Evolutionary conservation across 768 basidiomycete species (phyloP).

Genomic region (Pleurotus giganteus): DNA sequence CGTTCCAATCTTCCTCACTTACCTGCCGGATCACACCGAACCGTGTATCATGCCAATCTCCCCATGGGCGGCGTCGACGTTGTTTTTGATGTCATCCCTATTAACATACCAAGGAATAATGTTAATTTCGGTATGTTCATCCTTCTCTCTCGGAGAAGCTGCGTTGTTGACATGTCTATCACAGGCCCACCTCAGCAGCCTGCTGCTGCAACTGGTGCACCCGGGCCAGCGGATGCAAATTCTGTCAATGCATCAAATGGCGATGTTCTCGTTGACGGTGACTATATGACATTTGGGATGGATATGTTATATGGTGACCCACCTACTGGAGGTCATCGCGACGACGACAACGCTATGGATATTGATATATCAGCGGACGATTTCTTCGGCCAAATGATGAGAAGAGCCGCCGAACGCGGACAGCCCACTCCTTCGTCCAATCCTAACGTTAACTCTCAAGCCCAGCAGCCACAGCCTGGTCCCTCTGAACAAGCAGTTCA

Average conservation of each 20-base stretch:
- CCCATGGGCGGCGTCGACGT: slow-evolving; percentile 7
- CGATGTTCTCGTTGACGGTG: slow-evolving; percentile 14
- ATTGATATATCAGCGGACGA: not conserved
- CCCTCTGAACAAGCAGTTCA: no score
- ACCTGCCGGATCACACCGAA: not conserved
- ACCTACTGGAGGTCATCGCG: not conserved
- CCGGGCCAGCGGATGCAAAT: not conserved
- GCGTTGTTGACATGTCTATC: no score
- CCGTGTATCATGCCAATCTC: slow-evolving; percentile 3
- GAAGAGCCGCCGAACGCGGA: no score
- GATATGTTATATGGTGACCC: slow-evolving; percentile 31
- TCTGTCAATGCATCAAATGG: not conserved
- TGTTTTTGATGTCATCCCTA: slow-evolving; percentile 3
- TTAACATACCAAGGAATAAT: not conserved
- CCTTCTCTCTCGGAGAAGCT: no score
- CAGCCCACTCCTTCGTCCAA: no score
- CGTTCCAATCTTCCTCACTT: slow-evolving; percentile 13
- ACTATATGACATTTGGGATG: slow-evolving; percentile 37
- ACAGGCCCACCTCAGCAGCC: no score
- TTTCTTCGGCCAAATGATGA: no score
- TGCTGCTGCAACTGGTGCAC: not conserved
- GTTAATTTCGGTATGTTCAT: no score
- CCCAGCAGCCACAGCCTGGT: no score
- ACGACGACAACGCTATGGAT: not conserved
- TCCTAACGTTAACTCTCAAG: no score